These are phyloP conservation scores for Paxillus ammoniavirescens DNA, from an alignment of 768 basidiomycete species.

Conservation along the genomic window DNA sequence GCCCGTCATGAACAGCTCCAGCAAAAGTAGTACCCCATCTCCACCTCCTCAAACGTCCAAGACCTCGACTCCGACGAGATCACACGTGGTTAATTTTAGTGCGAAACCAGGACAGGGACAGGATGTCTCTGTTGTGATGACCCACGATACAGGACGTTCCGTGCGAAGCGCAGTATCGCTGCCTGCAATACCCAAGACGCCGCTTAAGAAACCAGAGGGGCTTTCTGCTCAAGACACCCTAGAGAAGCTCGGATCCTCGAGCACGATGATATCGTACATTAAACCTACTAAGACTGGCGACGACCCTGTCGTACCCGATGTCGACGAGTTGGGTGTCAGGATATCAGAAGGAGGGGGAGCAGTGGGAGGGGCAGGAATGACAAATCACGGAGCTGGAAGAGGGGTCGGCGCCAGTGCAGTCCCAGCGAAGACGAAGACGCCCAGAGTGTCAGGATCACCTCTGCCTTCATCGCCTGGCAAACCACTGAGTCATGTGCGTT, in stretches of 20 bases:
- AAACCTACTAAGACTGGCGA: constrained; percentile 50
- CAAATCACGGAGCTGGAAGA: constrained; percentile 16
- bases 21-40: constrained; percentile 35
- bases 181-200: constrained; percentile 32
- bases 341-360: constrained; percentile 49
- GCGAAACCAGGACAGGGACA: constrained; percentile 19
- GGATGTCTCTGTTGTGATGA: constrained; percentile 23
- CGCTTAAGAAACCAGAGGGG: constrained; percentile 22
- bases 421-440: constrained; percentile 20
- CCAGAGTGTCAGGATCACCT: constrained; percentile 17
- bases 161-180: constrained; percentile 44
- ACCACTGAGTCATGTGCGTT: constrained; percentile 86
- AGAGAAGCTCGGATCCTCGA: constrained; percentile 64
- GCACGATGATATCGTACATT: constrained; percentile 70
- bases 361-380: constrained; percentile 5
- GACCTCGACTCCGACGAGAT: constrained; percentile 39
- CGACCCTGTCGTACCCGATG: constrained; percentile 30
- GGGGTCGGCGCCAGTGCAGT: constrained; percentile 19
- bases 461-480: constrained; percentile 52
- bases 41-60: constrained; percentile 37
- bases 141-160: constrained; percentile 33
- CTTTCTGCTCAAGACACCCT: constrained; percentile 23
- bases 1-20: constrained; percentile 31
- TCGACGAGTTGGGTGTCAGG: constrained; percentile 41
- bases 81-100: constrained; percentile 37